phyloP scores from a whole-genome alignment of 2,329 filamentous ascomycete species.

The Penicillium decumbens region DNA sequence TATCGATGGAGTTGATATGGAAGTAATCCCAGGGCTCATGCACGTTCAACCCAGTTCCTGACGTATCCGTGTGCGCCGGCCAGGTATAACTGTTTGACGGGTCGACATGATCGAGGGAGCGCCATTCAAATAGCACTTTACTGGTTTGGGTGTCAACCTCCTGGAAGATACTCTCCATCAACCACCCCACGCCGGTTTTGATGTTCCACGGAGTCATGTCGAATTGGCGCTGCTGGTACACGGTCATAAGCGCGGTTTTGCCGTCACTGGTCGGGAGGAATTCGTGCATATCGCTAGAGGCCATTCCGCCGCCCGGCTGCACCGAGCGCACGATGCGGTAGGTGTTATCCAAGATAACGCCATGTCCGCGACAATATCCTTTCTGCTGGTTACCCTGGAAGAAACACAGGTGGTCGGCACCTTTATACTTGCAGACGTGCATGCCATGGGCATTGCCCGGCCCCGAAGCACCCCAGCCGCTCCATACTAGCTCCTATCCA shows the following conservation, averaged over 20 bases:
- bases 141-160: constrained; percentile 50
- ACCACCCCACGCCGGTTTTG: constrained; percentile 46
- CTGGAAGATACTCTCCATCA: constrained; percentile 52
- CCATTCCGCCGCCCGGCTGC: constrained; percentile 37
- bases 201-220: constrained; percentile 46
- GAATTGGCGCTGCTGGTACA: constrained; percentile 43
- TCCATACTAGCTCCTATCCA: constrained; percentile 47
- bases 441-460: constrained; percentile 48
- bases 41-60: constrained; percentile 47
- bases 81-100: constrained; percentile 46
- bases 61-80: constrained; percentile 43
- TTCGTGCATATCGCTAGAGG: constrained; percentile 51
- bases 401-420: constrained; percentile 49
- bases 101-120: constrained; percentile 48
- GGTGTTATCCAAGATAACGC: constrained; percentile 49
- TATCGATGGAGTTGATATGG: constrained; percentile 44
- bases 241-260: constrained; percentile 38
- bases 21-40: constrained; percentile 46
- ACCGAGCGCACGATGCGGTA: constrained; percentile 50
- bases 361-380: constrained; percentile 51
- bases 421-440: constrained; percentile 48
- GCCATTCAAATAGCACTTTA: constrained; percentile 48
- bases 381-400: constrained; percentile 51
- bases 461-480: constrained; percentile 47
- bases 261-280: constrained; percentile 47